A percentile compares a stretch with the other conserved stretches of the same genome.
These are phyloP conservation scores for Fallopia convolvulus DNA, from an alignment of 148 eudicot species.

Conservation along the genomic window DNA sequence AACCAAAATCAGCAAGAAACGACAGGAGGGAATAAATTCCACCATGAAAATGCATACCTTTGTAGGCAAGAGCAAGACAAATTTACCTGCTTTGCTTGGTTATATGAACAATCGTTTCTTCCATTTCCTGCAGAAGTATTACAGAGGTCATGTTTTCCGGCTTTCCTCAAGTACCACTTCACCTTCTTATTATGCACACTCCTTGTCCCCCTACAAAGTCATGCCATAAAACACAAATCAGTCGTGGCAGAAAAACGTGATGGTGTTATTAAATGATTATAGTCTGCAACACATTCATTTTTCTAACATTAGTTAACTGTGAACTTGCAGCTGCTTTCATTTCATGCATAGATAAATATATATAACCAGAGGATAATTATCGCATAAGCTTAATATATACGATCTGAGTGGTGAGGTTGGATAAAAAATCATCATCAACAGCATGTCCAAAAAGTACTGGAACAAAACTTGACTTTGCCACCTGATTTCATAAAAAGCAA, in stretches of 20 bases:
- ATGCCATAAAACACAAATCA: constrained; percentile 2
- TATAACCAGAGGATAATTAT: constrained; percentile 22
- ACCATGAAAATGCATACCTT: too few relatives aligned
- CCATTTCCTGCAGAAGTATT: too few relatives aligned
- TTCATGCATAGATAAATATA: background rate
- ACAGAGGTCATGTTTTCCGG: too few relatives aligned
- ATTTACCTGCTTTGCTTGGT: too few relatives aligned
- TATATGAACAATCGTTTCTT: too few relatives aligned
- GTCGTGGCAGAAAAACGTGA: background rate
- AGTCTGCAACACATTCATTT: background rate
- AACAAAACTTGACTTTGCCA: constrained; percentile 82
- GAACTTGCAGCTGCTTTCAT: background rate
- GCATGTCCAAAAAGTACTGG: constrained; percentile 90
- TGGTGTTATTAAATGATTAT: background rate
- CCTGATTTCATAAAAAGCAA: constrained; percentile 28
- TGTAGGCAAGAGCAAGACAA: too few relatives aligned
- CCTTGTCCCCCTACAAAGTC: constrained; percentile 58
- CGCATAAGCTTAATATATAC: constrained; percentile 59
- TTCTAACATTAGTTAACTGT: background rate
- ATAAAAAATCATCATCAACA: constrained; percentile 70
- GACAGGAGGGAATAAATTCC: too few relatives aligned
- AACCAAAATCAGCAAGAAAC: too few relatives aligned
- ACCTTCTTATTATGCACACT: too few relatives aligned
- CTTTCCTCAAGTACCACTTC: too few relatives aligned
- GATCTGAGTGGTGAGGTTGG: constrained; percentile 74